These are phyloP conservation scores for Fusarium veterinarium DNA, from an alignment of 2,329 filamentous ascomycete species.

Conservation along the genomic window DNA sequence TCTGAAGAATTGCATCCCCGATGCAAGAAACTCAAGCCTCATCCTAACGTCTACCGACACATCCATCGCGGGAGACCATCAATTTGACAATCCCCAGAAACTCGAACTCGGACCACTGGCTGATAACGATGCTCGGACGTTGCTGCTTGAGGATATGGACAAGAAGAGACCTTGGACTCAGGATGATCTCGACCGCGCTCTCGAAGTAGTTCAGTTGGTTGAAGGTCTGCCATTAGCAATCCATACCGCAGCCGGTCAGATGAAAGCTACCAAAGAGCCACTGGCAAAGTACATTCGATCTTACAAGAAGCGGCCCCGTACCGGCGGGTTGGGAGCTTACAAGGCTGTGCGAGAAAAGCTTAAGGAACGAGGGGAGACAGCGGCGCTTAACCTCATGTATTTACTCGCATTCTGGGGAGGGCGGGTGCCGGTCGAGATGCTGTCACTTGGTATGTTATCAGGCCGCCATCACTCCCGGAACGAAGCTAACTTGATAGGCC, in stretches of 20 bases:
- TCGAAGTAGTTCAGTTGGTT: constrained; percentile 33
- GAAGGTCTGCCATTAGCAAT: constrained; percentile 38
- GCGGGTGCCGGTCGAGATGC: constrained; percentile 40
- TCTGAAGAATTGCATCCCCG: constrained; percentile 33
- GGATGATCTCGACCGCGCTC: constrained; percentile 36
- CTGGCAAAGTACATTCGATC: constrained; percentile 42
- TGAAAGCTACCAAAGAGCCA: constrained; percentile 39
- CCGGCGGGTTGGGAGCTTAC: constrained; percentile 38
- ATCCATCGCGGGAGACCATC: constrained; percentile 39
- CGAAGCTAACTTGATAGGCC: constrained; percentile 14
- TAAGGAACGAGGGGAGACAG: constrained; percentile 39
- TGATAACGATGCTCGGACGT: constrained; percentile 29
- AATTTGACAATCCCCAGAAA: constrained; percentile 40
- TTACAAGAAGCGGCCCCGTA: constrained; percentile 35
- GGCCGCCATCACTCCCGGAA: not conserved
- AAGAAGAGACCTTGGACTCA: constrained; percentile 38
- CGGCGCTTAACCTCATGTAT: constrained; percentile 42
- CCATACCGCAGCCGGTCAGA: constrained; percentile 37
- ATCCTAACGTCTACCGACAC: constrained; percentile 43
- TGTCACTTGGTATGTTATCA: constrained; percentile 34
- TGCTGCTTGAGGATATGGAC: constrained; percentile 42
- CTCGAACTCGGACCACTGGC: constrained; percentile 34
- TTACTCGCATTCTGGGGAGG: constrained; percentile 40
- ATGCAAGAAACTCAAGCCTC: constrained; percentile 38
- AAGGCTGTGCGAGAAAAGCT: constrained; percentile 40